Evolutionary conservation across 2,329 filamentous ascomycete genomes (phyloP).

Genomic region (Diatrype stigma): DNA sequence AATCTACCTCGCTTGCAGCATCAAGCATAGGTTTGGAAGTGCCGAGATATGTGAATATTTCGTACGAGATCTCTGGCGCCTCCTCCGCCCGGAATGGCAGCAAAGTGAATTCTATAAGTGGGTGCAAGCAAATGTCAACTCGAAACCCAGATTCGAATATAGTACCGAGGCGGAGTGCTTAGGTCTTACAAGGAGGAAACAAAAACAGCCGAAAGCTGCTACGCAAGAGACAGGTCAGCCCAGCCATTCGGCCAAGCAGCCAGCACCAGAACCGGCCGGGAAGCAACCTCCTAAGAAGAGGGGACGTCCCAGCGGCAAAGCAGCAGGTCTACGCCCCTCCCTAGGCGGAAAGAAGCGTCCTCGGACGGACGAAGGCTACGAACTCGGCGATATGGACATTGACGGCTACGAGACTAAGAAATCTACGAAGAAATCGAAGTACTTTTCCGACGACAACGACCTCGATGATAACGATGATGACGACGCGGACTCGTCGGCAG

Average conservation of each 20-base stretch:
- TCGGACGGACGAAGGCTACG: conserved; percentile 34
- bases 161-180: conserved; percentile 21
- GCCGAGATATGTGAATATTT: conserved; percentile 43
- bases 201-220: conserved; percentile 3
- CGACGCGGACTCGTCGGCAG: conserved; percentile 11
- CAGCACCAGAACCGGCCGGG: conserved; percentile 11
- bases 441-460: conserved; percentile 12
- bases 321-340: conserved; percentile 39
- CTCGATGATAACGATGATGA: conserved; percentile 14
- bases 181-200: conserved; percentile 21
- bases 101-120: conserved; percentile 26
- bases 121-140: conserved; percentile 23
- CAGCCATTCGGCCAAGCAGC: conserved; percentile 9
- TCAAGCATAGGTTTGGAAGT: conserved; percentile 32
- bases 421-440: conserved; percentile 21
- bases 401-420: conserved; percentile 26
- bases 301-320: conserved; percentile 38
- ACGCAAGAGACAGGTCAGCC: conserved; percentile 11
- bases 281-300: conserved; percentile 21
- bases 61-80: conserved; percentile 31
- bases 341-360: conserved; percentile 41
- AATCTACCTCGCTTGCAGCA: conserved; percentile 36
- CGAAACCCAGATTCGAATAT: conserved; percentile 18
- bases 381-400: conserved; percentile 35
- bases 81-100: conserved; percentile 27